phyloP scores from a whole-genome alignment of 805 yeast genomes.

The Isabelozyma gotoi region DNA sequence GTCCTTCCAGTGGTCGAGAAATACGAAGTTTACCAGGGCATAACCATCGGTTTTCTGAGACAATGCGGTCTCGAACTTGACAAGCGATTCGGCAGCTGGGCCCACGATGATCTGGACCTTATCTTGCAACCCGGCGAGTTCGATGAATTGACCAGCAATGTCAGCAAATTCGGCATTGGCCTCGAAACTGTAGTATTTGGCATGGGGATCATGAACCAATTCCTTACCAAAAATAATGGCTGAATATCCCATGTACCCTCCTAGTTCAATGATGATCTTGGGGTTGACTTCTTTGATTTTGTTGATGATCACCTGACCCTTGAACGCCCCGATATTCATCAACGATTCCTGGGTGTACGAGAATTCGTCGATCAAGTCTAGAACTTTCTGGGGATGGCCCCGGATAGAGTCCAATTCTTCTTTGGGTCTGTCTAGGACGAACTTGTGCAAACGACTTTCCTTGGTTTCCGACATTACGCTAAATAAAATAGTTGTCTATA shows the following conservation, averaged over 20 bases:
- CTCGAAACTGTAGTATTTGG: slow-evolving; percentile 36
- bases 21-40: slow-evolving; percentile 31
- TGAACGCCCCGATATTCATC: slow-evolving; percentile 33
- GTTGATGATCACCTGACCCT: slow-evolving; percentile 25
- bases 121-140: slow-evolving; percentile 31
- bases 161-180: slow-evolving; percentile 27
- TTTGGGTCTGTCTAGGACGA: slow-evolving; percentile 11
- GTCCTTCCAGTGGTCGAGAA: slow-evolving; percentile 42
- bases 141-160: slow-evolving; percentile 25
- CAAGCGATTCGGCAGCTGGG: slow-evolving; percentile 26
- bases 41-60: slow-evolving; percentile 7
- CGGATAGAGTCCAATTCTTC: slow-evolving; percentile 17
- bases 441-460: not conserved
- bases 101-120: slow-evolving; percentile 34
- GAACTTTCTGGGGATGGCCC: slow-evolving; percentile 32
- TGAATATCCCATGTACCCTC: slow-evolving; percentile 35
- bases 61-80: slow-evolving; percentile 18
- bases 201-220: slow-evolving; percentile 17
- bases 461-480: not conserved
- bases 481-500: too few species aligned
- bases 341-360: slow-evolving; percentile 11
- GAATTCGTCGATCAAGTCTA: slow-evolving; percentile 29
- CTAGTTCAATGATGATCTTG: slow-evolving; percentile 29
- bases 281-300: slow-evolving; percentile 21
- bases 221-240: slow-evolving; percentile 30